A percentile compares a stretch with the other conserved stretches of the same genome.
Evolutionary conservation across 345 rosid genomes (phyloP).

Genomic region (Gossypium thurberi): DNA sequence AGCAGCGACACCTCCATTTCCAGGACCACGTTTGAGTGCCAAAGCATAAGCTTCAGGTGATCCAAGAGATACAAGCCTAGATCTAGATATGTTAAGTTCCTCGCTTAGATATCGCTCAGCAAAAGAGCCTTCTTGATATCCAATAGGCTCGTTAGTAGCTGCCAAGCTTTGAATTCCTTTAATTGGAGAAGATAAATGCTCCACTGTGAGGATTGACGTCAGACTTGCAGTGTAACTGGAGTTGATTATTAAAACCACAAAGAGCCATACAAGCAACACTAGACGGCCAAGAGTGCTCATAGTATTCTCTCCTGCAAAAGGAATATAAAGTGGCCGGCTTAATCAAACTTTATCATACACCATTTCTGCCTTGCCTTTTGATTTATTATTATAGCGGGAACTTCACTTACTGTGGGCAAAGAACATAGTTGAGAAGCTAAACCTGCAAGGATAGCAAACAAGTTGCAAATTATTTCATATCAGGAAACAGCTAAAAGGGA

Average conservation of each 20-base stretch:
- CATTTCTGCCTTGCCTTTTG: neutral
- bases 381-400: neutral
- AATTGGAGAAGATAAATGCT: constrained; percentile 71
- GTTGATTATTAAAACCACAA: constrained; percentile 83
- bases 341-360: constrained; percentile 18
- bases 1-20: constrained; percentile 84
- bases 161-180: constrained; percentile 76
- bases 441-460: constrained; percentile 61
- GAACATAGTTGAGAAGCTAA: constrained; percentile 91
- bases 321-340: constrained; percentile 17
- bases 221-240: constrained; percentile 96
- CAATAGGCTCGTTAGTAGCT: constrained; percentile 54
- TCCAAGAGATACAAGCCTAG: constrained; percentile 69
- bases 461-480: constrained; percentile 22
- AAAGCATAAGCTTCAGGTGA: constrained; percentile 72
- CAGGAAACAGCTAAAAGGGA: neutral
- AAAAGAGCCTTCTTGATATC: constrained; percentile 87
- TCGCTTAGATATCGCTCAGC: constrained; percentile 64
- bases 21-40: constrained; percentile 66
- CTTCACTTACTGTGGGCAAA: constrained; percentile 77
- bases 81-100: constrained; percentile 64
- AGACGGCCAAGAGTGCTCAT: constrained; percentile 75
- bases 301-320: constrained; percentile 71
- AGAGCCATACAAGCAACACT: constrained; percentile 88
- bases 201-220: constrained; percentile 90